Conservation (phyloP, 2,329 filamentous ascomycete genomes). For the Ophiocordyceps camponoti-leonardi region DNA sequence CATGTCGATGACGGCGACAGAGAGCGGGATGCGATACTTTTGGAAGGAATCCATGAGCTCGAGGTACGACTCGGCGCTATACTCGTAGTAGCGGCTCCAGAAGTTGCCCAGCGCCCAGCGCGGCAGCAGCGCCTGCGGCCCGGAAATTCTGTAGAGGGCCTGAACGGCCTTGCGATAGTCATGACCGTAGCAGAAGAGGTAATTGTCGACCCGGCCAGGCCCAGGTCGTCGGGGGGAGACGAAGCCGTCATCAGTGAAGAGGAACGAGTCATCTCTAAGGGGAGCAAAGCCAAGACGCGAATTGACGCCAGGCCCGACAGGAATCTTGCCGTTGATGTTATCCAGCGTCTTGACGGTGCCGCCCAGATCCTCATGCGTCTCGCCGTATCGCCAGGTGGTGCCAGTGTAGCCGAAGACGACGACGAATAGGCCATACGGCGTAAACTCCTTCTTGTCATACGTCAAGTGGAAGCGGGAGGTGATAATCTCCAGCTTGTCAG, state of each 20-base stretch:
- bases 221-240: constrained; percentile 28
- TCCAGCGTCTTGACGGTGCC: constrained; percentile 39
- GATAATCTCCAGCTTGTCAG: constrained; percentile 33
- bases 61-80: constrained; percentile 36
- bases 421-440: constrained; percentile 27
- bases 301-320: constrained; percentile 31
- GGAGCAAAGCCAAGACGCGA: constrained; percentile 31
- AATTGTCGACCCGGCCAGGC: constrained; percentile 30
- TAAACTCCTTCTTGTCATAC: constrained; percentile 41
- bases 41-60: constrained; percentile 38
- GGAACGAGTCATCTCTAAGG: constrained; percentile 38
- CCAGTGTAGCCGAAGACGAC: constrained; percentile 22
- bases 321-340: constrained; percentile 28
- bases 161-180: constrained; percentile 37
- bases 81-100: constrained; percentile 48
- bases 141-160: constrained; percentile 36
- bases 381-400: constrained; percentile 31
- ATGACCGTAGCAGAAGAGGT: constrained; percentile 41
- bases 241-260: constrained; percentile 35
- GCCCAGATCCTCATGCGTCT: constrained; percentile 20
- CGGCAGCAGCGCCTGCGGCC: constrained; percentile 35
- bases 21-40: constrained; percentile 32
- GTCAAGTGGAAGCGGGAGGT: constrained; percentile 36
- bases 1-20: constrained; percentile 46
- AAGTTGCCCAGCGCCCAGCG: constrained; percentile 45